Evolutionary conservation across 2,329 filamentous ascomycete species (phyloP), one percentile per base, ranked within the genome.

Genomic region (Albifimbria verrucaria): DNA sequence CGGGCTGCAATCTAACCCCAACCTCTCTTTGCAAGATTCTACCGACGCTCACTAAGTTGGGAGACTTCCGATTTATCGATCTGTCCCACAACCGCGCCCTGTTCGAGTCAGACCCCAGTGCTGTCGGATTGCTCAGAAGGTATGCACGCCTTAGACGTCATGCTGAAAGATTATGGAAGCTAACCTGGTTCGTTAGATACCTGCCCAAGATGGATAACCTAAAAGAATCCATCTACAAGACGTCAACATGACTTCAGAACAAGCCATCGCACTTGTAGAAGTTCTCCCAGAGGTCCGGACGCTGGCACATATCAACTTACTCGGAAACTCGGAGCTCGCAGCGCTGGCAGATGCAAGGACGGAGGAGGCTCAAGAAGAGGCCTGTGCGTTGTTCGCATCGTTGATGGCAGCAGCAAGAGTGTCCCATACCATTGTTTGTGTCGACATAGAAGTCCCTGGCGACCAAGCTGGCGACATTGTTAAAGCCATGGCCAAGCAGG

Each of bases 301-400:
- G 42, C 78, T 99, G 28, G 92, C 92, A 7, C 93, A 97, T 71
- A 78, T 99, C 58, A 94, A 88, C 64, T 82, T 97, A 3, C 74
- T 96, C 39, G 89, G 94, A 59, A 99, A 99, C 62, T 79, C 85
- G 1, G 80, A 85, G 55, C 75, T 97, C 4, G 77, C 82, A 21
- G 81, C 81, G 46, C 79, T 96, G 22, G 87, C 91, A 5, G 81
- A 85, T 55, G 89, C 91, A 1, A 88, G 80, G 49, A 89, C 90
- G 6, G 90, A 94, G 62, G 86, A 86, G 52, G 81, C 79, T 1
- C 91, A 97, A 68, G 93, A 97, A 71, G 93, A 97, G 71, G 93
- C 94, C 1, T 96, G 90, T 62, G 94, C 94, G 1, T 73, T 97
- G 7, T 97, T 96, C 67, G 92, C 94, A 1, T 96, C 92, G 2